Base-by-base conservation (phyloP, 352 stramenopile genomes). In the Peronospora destructor region DNA sequence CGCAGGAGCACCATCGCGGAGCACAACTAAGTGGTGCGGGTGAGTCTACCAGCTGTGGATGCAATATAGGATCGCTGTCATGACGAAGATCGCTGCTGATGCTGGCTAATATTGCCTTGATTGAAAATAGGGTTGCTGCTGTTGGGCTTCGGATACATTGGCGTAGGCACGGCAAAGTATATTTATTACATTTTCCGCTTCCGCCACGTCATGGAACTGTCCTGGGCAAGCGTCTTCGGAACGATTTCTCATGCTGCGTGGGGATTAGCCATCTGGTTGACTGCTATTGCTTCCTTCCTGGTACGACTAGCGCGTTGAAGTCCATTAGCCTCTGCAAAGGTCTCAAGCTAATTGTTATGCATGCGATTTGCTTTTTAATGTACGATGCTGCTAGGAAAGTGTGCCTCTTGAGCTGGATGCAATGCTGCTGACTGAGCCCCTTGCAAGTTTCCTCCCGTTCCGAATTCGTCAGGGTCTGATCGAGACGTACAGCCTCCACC, bases 131-230 rank as follows among this genome's bases (percentile, higher is more conserved):
- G 77, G 1, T 56, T 91, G 44, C 62, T 93, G 61, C 60, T 93
- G 10, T 63, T 93, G 33, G 79, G 82, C 53, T 93, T 93, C 53
- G 82, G 82, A 46, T 93, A 91, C 65, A 91, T 93, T 67, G 82
- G 82, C 46, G 82, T 91, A 40, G 82, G 82, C 45, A 90, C 79
- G 33, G 68, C 74, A 53, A 93, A 93, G 73, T 93, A 93, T 73
- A 88, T 93, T 68, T 89, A 87, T 71, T 93, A 93, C 63, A 87
- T 93, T 56, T 65, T 91, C 52, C 82, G 82, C 53, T 93, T 89
- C 63, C 79, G 82, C 53, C 75, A 90, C 44, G 68, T 89, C 34
- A 93, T 93, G 82, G 79, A 89, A 64, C 68, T 91, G 47, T 87
- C 79, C 60, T 91, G 79, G 79, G 64, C 61, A 59, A 93, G 79